phyloP scores from a whole-genome alignment of 139 green algal species.

The Chlamydomonas sphaeroides region DNA sequence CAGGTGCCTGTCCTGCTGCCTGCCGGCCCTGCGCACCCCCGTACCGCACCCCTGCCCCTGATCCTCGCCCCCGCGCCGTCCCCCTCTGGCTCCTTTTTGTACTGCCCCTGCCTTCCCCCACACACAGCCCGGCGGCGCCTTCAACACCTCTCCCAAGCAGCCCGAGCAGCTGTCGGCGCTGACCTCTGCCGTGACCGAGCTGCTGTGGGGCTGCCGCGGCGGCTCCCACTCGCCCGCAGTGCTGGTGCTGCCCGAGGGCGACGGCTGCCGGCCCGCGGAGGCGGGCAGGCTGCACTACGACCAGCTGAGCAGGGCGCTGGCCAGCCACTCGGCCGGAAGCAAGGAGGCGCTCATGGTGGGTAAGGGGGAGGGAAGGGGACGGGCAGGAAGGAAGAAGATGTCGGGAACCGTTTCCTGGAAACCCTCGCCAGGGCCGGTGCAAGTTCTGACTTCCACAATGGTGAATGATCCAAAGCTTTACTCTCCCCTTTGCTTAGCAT shows the following conservation, averaged over 20 bases:
- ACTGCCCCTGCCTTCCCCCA: no score
- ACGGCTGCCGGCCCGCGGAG: neutral
- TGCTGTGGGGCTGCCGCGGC: neutral
- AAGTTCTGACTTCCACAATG: no score
- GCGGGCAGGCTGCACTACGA: slow-evolving; percentile 29
- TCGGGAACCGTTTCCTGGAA: no score
- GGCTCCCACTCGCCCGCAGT: neutral
- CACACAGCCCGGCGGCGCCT: neutral
- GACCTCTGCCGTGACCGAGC: slow-evolving; percentile 13
- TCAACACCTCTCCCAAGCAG: slow-evolving; percentile 16
- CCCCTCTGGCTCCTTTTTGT: neutral
- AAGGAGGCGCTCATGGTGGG: slow-evolving; percentile 38
- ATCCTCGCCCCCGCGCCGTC: no score
- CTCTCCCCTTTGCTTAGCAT: no score
- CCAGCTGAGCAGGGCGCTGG: slow-evolving; percentile 20
- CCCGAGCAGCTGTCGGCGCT: slow-evolving; percentile 41
- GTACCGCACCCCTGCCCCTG: no score
- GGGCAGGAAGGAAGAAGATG: no score
- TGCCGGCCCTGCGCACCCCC: no score
- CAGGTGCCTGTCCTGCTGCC: no score
- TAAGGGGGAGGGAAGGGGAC: neutral
- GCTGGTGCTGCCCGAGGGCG: slow-evolving; percentile 11
- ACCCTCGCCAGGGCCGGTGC: no score
- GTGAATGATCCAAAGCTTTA: no score
- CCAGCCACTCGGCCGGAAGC: slow-evolving; percentile 2